Evolutionary conservation across 1,284 basidiomycete species (phyloP), one percentile per base, ranked within the genome.

Genomic region (Rhodofomes roseus): DNA sequence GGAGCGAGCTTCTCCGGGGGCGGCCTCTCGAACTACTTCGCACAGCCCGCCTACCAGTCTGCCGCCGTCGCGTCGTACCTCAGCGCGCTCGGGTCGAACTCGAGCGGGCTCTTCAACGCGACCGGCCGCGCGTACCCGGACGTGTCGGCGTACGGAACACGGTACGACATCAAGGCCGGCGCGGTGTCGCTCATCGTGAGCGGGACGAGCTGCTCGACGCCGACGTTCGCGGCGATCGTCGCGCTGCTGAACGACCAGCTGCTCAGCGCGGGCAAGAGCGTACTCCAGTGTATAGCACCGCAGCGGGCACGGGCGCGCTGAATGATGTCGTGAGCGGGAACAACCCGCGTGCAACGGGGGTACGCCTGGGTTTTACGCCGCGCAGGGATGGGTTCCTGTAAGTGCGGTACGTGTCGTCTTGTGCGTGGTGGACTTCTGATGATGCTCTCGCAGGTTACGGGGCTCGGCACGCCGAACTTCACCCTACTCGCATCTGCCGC

Each of bases 161-260:
- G 70, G 59, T 63, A 70, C 63, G 61, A 68, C 62, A 60, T 71
- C 41, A 58, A 68, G 31, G 63, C 62, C 23, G 66, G 68, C 53
- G 60, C 61, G 4, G 58, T 68, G 59, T 72, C 73, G 55, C 76
- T 74, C 40, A 74, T 76, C 54, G 83, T 84, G 29, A 82, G 79
- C 23, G 83, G 78, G 70, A 76, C 68, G 71, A 79, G 66, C 68
- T 76, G 65, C 7, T 78, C 82, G 6, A 70, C 79, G 18, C 84
- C 85, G 0, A 77, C 79, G 4, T 74, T 84, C 57, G 79, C 79
- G 7, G 72, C 77, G 14, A 72, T 86, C 50, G 71, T 87, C 40
- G 76, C 81, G 1, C 73, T 86, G 65, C 68, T 85, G 25, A 86
- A 86, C 67, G 84, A 84, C 63, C 72, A 74, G 20, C 74, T 78